Evolutionary conservation across 2,329 filamentous ascomycete species (phyloP).

Genomic region (Penicillium expansum): DNA sequence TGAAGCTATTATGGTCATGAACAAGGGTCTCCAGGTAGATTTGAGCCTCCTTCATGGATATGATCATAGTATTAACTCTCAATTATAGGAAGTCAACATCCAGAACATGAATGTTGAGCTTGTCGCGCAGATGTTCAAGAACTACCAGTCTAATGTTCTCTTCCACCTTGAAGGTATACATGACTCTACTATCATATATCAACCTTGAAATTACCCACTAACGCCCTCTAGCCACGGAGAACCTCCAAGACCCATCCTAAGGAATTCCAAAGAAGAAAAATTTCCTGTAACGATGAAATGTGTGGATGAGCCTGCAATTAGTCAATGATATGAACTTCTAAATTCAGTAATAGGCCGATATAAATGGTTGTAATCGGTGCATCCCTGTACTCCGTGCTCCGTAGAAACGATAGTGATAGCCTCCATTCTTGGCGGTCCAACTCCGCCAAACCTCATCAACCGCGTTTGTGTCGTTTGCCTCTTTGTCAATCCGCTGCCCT

Average conservation of each 20-base stretch:
- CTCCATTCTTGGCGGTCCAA: slow-evolving; percentile 15
- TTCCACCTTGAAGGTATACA: slow-evolving; percentile 88
- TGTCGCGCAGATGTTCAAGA: slow-evolving; percentile 99
- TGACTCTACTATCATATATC: background rate
- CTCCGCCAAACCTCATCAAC: slow-evolving; percentile 11
- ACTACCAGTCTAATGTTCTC: slow-evolving; percentile 95
- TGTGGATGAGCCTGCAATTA: slow-evolving; percentile 7
- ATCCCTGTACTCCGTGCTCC: background rate
- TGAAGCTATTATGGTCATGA: slow-evolving; percentile 87
- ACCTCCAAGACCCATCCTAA: slow-evolving; percentile 71
- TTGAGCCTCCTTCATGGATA: background rate
- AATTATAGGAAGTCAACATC: slow-evolving; percentile 82
- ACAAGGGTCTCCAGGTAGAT: slow-evolving; percentile 79
- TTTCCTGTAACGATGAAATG: slow-evolving; percentile 12
- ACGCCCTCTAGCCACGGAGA: slow-evolving; percentile 69
- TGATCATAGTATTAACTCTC: background rate
- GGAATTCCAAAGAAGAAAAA: slow-evolving; percentile 21
- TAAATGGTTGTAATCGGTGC: background rate
- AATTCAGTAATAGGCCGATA: background rate
- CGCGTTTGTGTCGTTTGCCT: slow-evolving; percentile 6
- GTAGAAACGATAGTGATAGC: slow-evolving; percentile 5
- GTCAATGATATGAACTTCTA: slow-evolving; percentile 1
- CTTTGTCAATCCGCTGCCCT: background rate
- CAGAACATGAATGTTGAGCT: slow-evolving; percentile 99
- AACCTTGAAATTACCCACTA: background rate